phyloP scores from a whole-genome alignment of 2,329 filamentous ascomycete species.

The Fonsecaea pedrosoi region DNA sequence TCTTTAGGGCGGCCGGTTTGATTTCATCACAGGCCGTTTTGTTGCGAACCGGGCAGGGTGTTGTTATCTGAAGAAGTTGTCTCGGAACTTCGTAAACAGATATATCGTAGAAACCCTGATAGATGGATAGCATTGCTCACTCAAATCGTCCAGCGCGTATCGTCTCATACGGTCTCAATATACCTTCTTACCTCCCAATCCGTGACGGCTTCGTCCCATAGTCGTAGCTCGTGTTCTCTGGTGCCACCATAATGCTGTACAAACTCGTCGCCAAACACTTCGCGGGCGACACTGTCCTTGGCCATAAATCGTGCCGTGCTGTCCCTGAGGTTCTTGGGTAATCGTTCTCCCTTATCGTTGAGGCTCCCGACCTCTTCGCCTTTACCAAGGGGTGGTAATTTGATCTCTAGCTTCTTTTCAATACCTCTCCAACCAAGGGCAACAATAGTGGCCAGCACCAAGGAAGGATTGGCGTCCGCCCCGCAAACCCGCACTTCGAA shows the following conservation, averaged over 20 bases:
- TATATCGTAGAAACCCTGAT: not conserved
- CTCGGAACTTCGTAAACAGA: not conserved
- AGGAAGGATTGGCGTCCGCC: constrained; percentile 90
- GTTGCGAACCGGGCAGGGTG: not conserved
- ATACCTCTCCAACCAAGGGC: constrained; percentile 89
- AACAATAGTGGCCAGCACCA: constrained; percentile 84
- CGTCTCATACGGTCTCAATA: constrained; percentile 40
- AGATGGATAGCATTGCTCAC: constrained; percentile 3
- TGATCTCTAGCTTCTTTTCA: constrained; percentile 86
- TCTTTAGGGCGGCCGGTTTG: not conserved
- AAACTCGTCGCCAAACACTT: constrained; percentile 93
- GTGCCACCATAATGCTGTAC: constrained; percentile 95
- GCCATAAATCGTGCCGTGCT: constrained; percentile 79
- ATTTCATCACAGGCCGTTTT: not conserved
- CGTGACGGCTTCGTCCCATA: constrained; percentile 96
- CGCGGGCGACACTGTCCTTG: constrained; percentile 83
- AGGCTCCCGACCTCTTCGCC: constrained; percentile 79
- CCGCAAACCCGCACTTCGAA: constrained; percentile 93
- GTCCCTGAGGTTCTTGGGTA: constrained; percentile 86
- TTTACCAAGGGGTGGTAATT: constrained; percentile 80
- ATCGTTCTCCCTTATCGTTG: constrained; percentile 72
- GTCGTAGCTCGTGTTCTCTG: constrained; percentile 83
- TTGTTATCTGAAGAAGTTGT: not conserved
- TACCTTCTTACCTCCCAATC: constrained; percentile 75
- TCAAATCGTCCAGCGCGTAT: constrained; percentile 23